Evolutionary conservation across 441 rosid species (phyloP).

Genomic region (Manihot esculenta): DNA sequence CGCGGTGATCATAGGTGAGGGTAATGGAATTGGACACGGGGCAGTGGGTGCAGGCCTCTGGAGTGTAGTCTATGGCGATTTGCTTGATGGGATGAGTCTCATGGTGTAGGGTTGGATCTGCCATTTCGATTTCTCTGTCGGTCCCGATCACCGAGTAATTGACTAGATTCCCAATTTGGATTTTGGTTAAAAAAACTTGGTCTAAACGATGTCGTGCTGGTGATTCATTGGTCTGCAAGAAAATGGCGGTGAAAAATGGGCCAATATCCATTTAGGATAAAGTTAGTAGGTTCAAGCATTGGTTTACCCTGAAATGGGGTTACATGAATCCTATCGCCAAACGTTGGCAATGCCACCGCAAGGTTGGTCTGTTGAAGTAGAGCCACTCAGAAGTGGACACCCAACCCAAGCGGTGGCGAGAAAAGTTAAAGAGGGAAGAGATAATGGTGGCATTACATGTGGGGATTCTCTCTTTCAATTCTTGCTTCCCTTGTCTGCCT

Average conservation of each 20-base stretch:
- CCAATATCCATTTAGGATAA: neutral
- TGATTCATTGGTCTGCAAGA: no score
- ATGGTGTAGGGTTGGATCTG: constrained; percentile 39
- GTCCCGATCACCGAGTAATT: no score
- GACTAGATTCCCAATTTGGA: no score
- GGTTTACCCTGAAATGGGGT: neutral
- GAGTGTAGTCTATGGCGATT: constrained; percentile 54
- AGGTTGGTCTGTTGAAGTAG: neutral
- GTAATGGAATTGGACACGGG: constrained; percentile 43
- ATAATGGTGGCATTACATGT: constrained; percentile 36
- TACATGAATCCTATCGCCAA: constrained; percentile 6
- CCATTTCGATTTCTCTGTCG: constrained; percentile 25
- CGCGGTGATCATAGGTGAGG: constrained; percentile 51
- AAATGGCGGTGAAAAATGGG: neutral
- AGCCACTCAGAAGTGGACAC: constrained; percentile 31
- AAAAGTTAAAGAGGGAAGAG: constrained; percentile 4
- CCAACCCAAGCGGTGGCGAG: constrained; percentile 9
- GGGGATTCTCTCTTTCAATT: constrained; percentile 34
- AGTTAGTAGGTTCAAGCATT: neutral
- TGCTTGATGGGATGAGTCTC: constrained; percentile 47
- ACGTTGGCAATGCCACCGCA: neutral
- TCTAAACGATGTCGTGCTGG: neutral
- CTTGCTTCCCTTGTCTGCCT: constrained; percentile 39
- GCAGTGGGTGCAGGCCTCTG: constrained; percentile 58
- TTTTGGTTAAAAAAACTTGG: no score